Conservation (phyloP, 2,329 filamentous ascomycete genomes). For the Trichoderma aggressivum region DNA sequence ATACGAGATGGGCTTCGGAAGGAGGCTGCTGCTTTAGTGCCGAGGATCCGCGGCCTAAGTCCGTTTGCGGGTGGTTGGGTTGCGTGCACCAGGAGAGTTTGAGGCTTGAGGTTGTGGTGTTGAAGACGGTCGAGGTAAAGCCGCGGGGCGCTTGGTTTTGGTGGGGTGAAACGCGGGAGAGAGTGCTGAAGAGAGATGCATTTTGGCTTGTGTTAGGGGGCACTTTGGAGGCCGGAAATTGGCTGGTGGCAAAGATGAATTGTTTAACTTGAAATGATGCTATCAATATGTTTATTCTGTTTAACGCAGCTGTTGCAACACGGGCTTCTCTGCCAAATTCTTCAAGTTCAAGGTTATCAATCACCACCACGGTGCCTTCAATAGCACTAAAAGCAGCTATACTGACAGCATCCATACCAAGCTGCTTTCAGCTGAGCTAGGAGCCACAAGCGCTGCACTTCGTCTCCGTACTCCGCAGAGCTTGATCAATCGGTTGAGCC, state of each 20-base stretch:
- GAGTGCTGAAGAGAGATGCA: neutral
- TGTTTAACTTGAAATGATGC: neutral
- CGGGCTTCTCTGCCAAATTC: neutral
- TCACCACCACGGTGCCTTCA: neutral
- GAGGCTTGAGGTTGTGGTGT: conserved; percentile 11
- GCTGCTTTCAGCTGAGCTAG: neutral
- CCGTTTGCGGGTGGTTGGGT: neutral
- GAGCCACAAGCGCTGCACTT: neutral
- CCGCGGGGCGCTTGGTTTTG: neutral
- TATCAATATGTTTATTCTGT: neutral
- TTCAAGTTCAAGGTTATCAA: neutral
- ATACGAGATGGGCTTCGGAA: neutral
- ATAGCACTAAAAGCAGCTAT: neutral
- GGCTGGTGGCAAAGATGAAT: neutral
- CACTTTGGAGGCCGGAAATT: neutral
- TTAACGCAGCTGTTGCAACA: neutral
- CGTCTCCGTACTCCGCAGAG: neutral
- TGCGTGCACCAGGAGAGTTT: conserved; percentile 17
- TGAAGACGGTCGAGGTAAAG: neutral
- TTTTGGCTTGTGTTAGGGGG: neutral
- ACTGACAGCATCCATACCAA: neutral
- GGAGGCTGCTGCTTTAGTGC: neutral
- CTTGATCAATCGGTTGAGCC: neutral
- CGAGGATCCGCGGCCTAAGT: neutral
- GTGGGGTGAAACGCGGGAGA: neutral